Percentiles rank a stretch among this genome's conserved stretches.
These are phyloP conservation scores for Aegilops bicornis DNA, from an alignment of 176 grass and related monocot genomes.

Conservation along the genomic window DNA sequence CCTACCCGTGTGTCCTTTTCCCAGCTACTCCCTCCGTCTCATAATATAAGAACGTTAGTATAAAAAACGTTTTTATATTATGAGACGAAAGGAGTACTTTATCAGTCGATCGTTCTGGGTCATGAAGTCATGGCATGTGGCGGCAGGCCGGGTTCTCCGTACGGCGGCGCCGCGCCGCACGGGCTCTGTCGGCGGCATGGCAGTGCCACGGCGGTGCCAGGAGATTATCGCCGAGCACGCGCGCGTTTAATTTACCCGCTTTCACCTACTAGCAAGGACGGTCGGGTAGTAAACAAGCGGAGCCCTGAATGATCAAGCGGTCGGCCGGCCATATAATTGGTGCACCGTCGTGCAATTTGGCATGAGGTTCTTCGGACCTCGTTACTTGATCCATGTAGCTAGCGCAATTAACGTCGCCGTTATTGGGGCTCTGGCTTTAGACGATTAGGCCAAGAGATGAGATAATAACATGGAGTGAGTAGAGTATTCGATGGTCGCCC, in stretches of 20 bases:
- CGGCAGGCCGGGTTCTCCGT: background rate
- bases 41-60: too few relatives aligned
- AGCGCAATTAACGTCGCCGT: background rate
- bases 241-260: constrained; percentile 3
- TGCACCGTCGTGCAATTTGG: background rate
- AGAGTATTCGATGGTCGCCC: background rate
- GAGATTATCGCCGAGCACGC: background rate
- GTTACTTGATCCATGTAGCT: background rate
- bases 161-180: constrained; percentile 14
- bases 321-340: background rate
- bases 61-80: too few relatives aligned
- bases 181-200: too few relatives aligned
- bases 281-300: background rate
- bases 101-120: background rate
- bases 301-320: background rate
- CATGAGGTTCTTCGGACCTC: background rate
- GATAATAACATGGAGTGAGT: background rate
- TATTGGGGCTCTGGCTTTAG: background rate
- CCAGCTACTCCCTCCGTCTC: too few relatives aligned
- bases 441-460: background rate
- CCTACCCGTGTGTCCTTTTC: background rate
- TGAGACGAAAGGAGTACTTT: too few relatives aligned
- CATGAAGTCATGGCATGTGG: background rate
- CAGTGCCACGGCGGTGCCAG: background rate
- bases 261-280: background rate